Percentiles rank a stretch among this genome's conserved stretches.
Conservation (phyloP, 2,329 filamentous ascomycete genomes). For the Passalora sequoiae region DNA sequence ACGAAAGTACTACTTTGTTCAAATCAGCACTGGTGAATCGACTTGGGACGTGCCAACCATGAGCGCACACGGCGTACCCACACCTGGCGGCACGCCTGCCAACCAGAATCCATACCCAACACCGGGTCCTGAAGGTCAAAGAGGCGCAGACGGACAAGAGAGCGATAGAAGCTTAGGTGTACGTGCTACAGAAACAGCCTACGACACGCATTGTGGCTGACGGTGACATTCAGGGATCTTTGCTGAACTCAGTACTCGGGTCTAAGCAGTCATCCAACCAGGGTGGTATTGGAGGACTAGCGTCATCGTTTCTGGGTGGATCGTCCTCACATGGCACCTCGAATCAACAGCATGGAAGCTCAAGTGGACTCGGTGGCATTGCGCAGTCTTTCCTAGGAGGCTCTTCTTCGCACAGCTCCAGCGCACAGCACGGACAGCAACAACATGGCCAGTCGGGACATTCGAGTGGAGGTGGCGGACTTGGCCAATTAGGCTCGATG, state of each 20-base stretch:
- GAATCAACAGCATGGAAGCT: slow-evolving; percentile 16
- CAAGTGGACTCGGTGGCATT: slow-evolving; percentile 24
- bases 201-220: slow-evolving; percentile 9
- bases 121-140: slow-evolving; percentile 25
- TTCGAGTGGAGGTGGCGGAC: slow-evolving; percentile 19
- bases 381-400: slow-evolving; percentile 26
- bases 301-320: slow-evolving; percentile 32
- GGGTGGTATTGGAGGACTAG: slow-evolving; percentile 27
- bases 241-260: slow-evolving; percentile 28
- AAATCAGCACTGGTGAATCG: slow-evolving; percentile 39
- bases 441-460: slow-evolving; percentile 21
- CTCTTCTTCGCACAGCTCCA: slow-evolving; percentile 16
- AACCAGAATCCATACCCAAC: slow-evolving; percentile 32
- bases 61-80: slow-evolving; percentile 37
- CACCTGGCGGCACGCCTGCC: slow-evolving; percentile 36
- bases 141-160: slow-evolving; percentile 28
- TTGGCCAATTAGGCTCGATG: slow-evolving; percentile 26
- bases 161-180: slow-evolving; percentile 31
- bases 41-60: slow-evolving; percentile 39
- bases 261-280: slow-evolving; percentile 26
- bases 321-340: slow-evolving; percentile 17
- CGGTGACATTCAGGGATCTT: slow-evolving; percentile 18
- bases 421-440: slow-evolving; percentile 19
- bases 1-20: slow-evolving; percentile 41
- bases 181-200: slow-evolving; percentile 10